Conservation (phyloP, 306 rosid genomes). For the Glycine tomentella region DNA sequence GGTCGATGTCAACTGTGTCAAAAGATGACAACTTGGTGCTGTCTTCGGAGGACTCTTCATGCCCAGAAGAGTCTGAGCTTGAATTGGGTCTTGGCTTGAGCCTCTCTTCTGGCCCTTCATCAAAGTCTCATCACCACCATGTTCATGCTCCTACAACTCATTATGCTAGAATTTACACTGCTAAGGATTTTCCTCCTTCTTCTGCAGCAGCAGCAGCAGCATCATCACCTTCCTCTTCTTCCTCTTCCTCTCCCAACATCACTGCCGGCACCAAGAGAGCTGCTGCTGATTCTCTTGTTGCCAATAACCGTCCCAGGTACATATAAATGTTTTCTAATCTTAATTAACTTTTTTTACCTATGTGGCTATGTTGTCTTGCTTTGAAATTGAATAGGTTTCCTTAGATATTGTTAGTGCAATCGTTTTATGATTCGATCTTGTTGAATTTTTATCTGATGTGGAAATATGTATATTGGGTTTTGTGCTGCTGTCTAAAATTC, state of each 20-base stretch:
- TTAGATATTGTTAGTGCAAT: not conserved
- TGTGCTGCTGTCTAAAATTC: conserved; percentile 15
- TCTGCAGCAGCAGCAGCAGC: conserved; percentile 14
- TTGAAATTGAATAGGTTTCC: not conserved
- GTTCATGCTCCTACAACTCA: no score
- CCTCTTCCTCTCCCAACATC: conserved; percentile 55
- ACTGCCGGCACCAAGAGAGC: conserved; percentile 72
- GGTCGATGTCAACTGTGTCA: conserved; percentile 69
- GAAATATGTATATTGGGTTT: not conserved
- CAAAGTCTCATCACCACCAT: conserved; percentile 48
- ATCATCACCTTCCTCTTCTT: conserved; percentile 44
- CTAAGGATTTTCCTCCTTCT: conserved; percentile 69
- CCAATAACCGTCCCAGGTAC: conserved; percentile 66
- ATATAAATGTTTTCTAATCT: not conserved
- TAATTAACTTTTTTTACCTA: not conserved
- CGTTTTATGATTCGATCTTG: not conserved
- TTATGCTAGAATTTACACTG: conserved; percentile 69
- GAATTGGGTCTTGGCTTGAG: conserved; percentile 83
- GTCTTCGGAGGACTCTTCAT: conserved; percentile 87
- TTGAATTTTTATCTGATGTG: conserved; percentile 4
- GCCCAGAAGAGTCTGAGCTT: conserved; percentile 81
- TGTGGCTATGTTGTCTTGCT: not conserved
- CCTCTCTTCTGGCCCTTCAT: conserved; percentile 41
- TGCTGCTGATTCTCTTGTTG: conserved; percentile 82
- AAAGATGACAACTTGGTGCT: conserved; percentile 75